phyloP scores from a whole-genome alignment of 2,329 filamentous ascomycete species.

The Pseudocercospora musae region DNA sequence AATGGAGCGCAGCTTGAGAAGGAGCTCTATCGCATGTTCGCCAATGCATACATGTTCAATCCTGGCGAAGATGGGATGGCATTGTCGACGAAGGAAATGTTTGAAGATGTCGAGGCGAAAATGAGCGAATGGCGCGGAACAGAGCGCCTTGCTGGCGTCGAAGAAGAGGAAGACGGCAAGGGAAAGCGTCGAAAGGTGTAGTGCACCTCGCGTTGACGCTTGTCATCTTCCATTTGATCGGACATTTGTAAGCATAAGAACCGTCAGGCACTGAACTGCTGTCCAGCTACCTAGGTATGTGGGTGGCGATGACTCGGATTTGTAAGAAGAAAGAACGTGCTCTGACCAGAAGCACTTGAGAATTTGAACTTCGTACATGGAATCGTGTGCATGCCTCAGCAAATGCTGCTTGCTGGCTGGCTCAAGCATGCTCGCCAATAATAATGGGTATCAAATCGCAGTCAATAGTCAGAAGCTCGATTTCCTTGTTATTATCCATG shows the following conservation, averaged over 20 bases:
- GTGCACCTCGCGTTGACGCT: constrained; percentile 3
- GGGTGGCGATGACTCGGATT: not conserved
- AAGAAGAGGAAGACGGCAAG: constrained; percentile 30
- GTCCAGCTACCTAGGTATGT: no score
- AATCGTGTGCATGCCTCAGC: not conserved
- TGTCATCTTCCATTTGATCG: not conserved
- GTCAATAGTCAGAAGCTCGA: not conserved
- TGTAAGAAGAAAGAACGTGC: not conserved
- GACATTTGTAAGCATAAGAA: not conserved
- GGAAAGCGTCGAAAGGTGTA: constrained; percentile 26
- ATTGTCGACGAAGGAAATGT: constrained; percentile 85
- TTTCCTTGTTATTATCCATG: constrained; percentile 5
- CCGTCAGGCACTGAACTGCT: not conserved
- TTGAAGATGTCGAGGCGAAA: constrained; percentile 76
- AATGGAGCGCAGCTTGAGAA: constrained; percentile 91
- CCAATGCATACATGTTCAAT: constrained; percentile 98
- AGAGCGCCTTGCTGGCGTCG: constrained; percentile 45
- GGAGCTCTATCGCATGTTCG: constrained; percentile 93
- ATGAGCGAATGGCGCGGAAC: constrained; percentile 73
- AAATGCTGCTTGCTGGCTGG: not conserved
- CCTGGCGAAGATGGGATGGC: constrained; percentile 86
- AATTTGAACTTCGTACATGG: not conserved
- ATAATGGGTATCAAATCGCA: not conserved
- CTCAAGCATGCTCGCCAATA: not conserved
- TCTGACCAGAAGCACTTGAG: not conserved